A percentile compares a stretch with the other conserved stretches of the same genome.
phyloP scores from a whole-genome alignment of 176 grass and related monocot species.

The Guadua angustifolia region DNA sequence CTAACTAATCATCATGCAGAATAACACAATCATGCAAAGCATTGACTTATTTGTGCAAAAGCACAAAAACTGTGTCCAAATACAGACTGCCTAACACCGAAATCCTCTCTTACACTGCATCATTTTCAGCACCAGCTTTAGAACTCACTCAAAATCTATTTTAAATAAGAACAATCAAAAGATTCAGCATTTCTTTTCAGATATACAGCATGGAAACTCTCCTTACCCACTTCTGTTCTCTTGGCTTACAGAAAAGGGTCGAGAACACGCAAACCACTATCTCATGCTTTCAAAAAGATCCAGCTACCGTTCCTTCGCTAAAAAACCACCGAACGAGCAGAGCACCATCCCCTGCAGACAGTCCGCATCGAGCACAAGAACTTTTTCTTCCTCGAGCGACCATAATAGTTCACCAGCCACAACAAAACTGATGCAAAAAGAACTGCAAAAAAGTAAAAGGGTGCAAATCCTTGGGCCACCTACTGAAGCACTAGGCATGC shows the following conservation, averaged over 20 bases:
- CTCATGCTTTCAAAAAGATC: slow-evolving; percentile 48
- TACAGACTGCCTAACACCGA: slow-evolving; percentile 31
- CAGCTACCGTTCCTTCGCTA: slow-evolving; percentile 64
- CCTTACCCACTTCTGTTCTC: slow-evolving; percentile 50
- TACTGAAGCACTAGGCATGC: slow-evolving; percentile 49
- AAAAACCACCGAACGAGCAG: slow-evolving; percentile 68
- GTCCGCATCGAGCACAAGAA: slow-evolving; percentile 49
- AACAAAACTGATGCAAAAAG: slow-evolving; percentile 55
- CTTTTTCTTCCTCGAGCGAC: slow-evolving; percentile 71
- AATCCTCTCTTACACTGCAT: slow-evolving; percentile 20
- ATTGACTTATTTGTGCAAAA: slow-evolving; percentile 44
- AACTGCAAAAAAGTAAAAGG: slow-evolving; percentile 47
- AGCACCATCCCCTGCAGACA: slow-evolving; percentile 51
- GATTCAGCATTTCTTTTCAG: slow-evolving; percentile 44
- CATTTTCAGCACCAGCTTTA: slow-evolving; percentile 32
- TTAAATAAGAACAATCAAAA: slow-evolving; percentile 44
- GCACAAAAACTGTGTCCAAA: slow-evolving; percentile 32
- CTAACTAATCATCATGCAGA: background rate
- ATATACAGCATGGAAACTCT: slow-evolving; percentile 61
- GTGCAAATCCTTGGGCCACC: slow-evolving; percentile 39
- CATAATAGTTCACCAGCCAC: slow-evolving; percentile 40
- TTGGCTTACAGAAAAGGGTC: slow-evolving; percentile 53
- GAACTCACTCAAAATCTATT: slow-evolving; percentile 40
- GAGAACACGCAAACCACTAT: slow-evolving; percentile 49
- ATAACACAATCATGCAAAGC: slow-evolving; percentile 9